phyloP scores from a whole-genome alignment of 2,329 filamentous ascomycete genomes.

The Cordyceps fumosorosea region DNA sequence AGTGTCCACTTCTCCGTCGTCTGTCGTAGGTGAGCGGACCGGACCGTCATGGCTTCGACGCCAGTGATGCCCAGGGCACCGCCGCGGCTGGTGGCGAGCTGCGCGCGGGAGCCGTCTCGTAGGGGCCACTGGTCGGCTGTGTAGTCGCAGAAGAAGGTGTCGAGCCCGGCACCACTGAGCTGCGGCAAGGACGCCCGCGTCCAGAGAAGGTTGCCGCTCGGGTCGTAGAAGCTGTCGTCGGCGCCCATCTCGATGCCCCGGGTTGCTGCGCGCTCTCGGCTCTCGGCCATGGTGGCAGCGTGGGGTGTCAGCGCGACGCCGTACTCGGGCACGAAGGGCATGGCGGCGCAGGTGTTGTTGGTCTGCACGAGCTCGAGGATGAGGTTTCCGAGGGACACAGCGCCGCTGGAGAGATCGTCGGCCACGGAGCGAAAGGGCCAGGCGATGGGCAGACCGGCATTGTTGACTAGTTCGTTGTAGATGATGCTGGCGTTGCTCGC shows the following conservation, averaged over 20 bases:
- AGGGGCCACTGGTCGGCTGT: slow-evolving; percentile 1
- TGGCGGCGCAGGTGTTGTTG: neutral
- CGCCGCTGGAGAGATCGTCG: slow-evolving; percentile 1
- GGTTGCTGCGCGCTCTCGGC: neutral
- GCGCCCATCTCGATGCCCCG: slow-evolving; percentile 3
- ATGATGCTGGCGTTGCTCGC: neutral
- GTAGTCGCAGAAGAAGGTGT: slow-evolving; percentile 5
- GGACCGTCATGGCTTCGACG: neutral
- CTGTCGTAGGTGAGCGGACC: neutral
- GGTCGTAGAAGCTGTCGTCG: slow-evolving; percentile 1
- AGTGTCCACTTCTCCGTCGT: neutral
- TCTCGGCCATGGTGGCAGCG: neutral
- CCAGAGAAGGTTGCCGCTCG: neutral
- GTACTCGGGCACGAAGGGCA: neutral
- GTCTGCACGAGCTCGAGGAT: slow-evolving; percentile 9
- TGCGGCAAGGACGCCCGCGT: neutral
- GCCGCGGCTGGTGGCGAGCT: neutral
- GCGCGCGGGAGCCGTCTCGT: neutral
- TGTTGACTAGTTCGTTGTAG: slow-evolving; percentile 2
- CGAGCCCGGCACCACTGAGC: slow-evolving; percentile 2
- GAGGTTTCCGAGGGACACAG: slow-evolving; percentile 2
- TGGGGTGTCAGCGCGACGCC: neutral
- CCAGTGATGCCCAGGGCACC: slow-evolving; percentile 1
- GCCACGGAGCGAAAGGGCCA: slow-evolving; percentile 1
- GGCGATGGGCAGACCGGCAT: neutral